Percentiles rank a stretch among this genome's conserved stretches.
Conservation (phyloP, 257 asterid species). For the Perilla frutescens region DNA sequence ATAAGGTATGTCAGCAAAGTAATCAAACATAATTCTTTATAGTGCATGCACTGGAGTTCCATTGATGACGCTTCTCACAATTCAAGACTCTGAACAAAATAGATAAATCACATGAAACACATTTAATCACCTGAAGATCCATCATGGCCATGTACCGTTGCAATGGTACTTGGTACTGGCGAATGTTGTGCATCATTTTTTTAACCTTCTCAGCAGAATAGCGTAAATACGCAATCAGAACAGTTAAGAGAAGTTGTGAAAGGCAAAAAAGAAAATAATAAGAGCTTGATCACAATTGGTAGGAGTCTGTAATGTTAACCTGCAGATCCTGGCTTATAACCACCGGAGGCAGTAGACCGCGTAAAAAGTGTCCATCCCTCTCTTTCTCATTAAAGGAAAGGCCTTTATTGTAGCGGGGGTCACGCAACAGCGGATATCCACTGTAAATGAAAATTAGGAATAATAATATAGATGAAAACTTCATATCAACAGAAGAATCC, state of each 20-base stretch:
- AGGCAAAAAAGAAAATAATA: not conserved
- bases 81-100: not conserved
- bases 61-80: not conserved
- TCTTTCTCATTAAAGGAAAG: conserved; percentile 89
- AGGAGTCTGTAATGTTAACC: conserved; percentile 47
- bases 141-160: conserved; percentile 85
- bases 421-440: conserved; percentile 93
- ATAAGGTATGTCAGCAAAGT: not conserved
- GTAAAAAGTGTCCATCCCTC: conserved; percentile 90
- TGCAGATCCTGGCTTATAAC: conserved; percentile 78
- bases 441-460: conserved; percentile 43
- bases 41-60: not conserved
- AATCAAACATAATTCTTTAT: not conserved
- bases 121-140: conserved; percentile 74
- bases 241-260: not conserved
- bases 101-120: not conserved
- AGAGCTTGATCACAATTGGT: conserved; percentile 22
- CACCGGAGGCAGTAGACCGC: conserved; percentile 96
- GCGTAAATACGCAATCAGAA: conserved; percentile 25
- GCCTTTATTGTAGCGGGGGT: conserved; percentile 93
- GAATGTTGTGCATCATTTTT: conserved; percentile 69
- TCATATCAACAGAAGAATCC: conserved; percentile 15
- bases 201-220: conserved; percentile 60
- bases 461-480: conserved; percentile 7
- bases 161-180: conserved; percentile 71